A percentile compares a stretch with the other conserved stretches of the same genome.
phyloP scores from a whole-genome alignment of 768 basidiomycete genomes.

The Auricularia heimuer region DNA sequence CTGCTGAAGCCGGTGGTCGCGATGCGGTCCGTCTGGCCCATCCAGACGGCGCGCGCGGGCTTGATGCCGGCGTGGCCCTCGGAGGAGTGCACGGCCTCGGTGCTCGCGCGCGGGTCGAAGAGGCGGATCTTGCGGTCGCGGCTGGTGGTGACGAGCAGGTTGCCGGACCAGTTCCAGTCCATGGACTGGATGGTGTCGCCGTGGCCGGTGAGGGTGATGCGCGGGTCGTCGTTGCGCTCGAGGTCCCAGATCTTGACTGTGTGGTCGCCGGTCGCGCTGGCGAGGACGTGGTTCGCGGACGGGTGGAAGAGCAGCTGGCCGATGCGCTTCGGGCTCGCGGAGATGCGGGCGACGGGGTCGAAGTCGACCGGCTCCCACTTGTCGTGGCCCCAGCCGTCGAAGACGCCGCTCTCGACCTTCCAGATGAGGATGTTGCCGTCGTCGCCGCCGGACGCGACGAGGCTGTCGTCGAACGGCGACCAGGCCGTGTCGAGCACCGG shows the following conservation, averaged over 20 bases:
- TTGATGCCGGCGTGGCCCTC: constrained; percentile 94
- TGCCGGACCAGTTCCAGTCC: constrained; percentile 73
- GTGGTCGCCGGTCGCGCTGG: constrained; percentile 76
- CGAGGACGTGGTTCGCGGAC: constrained; percentile 77
- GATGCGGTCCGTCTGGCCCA: constrained; percentile 81
- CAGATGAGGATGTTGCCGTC: constrained; percentile 91
- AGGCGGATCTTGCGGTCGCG: constrained; percentile 86
- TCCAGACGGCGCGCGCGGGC: constrained; percentile 79
- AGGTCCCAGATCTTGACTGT: constrained; percentile 89
- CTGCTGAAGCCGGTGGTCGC: constrained; percentile 95
- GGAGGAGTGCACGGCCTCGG: constrained; percentile 67
- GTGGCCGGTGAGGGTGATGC: constrained; percentile 58
- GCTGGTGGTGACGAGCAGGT: constrained; percentile 77
- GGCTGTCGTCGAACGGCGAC: constrained; percentile 86
- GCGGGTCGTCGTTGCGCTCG: constrained; percentile 55
- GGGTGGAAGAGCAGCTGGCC: constrained; percentile 95
- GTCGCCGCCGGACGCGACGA: constrained; percentile 88
- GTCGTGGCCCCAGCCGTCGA: constrained; percentile 81
- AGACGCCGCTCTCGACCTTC: constrained; percentile 63
- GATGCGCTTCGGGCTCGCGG: constrained; percentile 76
- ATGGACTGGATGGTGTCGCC: constrained; percentile 82
- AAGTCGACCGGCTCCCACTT: constrained; percentile 76
- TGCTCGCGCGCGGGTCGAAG: constrained; percentile 80
- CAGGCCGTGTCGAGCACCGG: constrained; percentile 92
- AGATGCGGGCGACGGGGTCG: constrained; percentile 73